Conservation (phyloP, 164 flowering plant species). For the Berberis vulgaris region DNA sequence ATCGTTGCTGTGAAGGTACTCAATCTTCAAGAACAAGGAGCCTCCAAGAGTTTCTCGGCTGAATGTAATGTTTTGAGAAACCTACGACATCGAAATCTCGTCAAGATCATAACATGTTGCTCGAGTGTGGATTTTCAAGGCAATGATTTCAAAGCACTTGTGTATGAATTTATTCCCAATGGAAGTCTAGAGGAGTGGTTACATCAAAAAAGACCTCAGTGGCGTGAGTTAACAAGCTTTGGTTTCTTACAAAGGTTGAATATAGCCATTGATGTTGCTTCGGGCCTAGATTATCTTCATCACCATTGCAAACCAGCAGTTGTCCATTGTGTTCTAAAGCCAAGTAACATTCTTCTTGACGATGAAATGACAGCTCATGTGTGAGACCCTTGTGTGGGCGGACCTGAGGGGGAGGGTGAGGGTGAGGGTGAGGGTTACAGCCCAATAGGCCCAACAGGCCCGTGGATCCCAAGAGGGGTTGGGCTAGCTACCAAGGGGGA, state of each 20-base stretch:
- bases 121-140: neutral
- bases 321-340: too few species aligned
- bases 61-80: neutral
- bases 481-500: too few species aligned
- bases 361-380: too few species aligned
- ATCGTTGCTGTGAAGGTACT: slow-evolving; percentile 1
- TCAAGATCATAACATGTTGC: neutral
- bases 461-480: too few species aligned
- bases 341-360: too few species aligned
- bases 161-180: neutral
- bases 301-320: neutral
- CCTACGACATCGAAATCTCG: neutral
- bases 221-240: neutral
- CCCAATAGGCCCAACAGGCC: too few species aligned
- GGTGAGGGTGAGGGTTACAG: too few species aligned
- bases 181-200: neutral
- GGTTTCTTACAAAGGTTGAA: neutral
- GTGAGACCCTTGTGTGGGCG: too few species aligned
- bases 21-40: neutral
- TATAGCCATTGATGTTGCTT: neutral
- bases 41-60: neutral
- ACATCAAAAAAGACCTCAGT: neutral
- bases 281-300: neutral
- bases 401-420: too few species aligned
- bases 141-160: neutral